phyloP scores from a whole-genome alignment of 1,284 basidiomycete genomes.

The Thecaphora thlaspeos region DNA sequence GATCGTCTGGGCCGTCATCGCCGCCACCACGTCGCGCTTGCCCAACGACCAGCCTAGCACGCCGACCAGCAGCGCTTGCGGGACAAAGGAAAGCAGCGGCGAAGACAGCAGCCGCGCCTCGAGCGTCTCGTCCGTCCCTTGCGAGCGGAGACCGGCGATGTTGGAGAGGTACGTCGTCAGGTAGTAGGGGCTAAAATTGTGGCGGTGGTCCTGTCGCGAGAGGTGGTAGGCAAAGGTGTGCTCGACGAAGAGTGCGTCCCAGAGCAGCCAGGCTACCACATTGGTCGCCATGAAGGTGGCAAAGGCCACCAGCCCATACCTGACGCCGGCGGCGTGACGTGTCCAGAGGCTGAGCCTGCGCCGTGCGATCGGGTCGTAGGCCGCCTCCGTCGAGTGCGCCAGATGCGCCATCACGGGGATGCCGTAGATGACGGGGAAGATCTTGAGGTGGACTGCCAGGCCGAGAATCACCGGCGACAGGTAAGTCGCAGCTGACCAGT shows the following conservation, averaged over 20 bases:
- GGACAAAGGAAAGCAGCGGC: conserved; percentile 60
- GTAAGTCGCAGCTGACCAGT: conserved; percentile 38
- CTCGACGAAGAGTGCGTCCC: conserved; percentile 87
- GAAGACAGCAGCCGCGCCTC: conserved; percentile 13
- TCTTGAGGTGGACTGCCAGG: conserved; percentile 50
- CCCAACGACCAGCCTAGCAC: conserved; percentile 70
- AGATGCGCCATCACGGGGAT: conserved; percentile 72
- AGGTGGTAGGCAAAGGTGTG: conserved; percentile 94
- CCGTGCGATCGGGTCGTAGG: conserved; percentile 19
- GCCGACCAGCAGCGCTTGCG: conserved; percentile 71
- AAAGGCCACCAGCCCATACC: conserved; percentile 71
- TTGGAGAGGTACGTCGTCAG: conserved; percentile 79
- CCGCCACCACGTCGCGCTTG: conserved; percentile 68
- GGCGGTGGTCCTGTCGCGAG: conserved; percentile 85
- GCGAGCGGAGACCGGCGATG: conserved; percentile 2
- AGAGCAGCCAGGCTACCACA: conserved; percentile 61
- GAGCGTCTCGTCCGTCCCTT: not conserved
- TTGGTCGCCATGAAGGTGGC: conserved; percentile 71
- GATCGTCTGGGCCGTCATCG: conserved; percentile 88
- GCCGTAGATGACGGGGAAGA: conserved; percentile 86
- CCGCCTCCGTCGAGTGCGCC: conserved; percentile 23
- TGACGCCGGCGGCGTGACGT: conserved; percentile 61
- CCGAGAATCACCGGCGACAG: conserved; percentile 44
- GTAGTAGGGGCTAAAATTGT: conserved; percentile 98
- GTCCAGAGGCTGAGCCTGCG: conserved; percentile 18